Evolutionary conservation across 2,329 filamentous ascomycete genomes (phyloP).

Genomic region (Verticillium nonalfalfae): DNA sequence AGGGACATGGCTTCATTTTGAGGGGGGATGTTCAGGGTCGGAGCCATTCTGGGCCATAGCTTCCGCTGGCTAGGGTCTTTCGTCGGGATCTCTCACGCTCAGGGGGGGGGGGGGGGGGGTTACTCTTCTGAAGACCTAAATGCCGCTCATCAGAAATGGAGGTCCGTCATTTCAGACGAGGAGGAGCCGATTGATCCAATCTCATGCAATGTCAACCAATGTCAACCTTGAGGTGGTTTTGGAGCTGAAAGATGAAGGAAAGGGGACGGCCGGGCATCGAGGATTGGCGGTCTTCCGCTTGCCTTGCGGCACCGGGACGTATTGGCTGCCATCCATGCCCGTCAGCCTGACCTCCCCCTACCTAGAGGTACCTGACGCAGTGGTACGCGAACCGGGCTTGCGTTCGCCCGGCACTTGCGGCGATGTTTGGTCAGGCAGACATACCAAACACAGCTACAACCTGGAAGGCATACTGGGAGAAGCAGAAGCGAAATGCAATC

Average conservation of each 20-base stretch:
- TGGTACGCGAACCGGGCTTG: not conserved
- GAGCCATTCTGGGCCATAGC: not conserved
- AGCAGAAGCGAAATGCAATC: not conserved
- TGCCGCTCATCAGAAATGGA: too few relatives aligned
- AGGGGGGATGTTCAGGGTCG: not conserved
- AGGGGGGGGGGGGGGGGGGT: too few relatives aligned
- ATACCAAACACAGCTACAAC: not conserved
- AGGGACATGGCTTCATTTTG: not conserved
- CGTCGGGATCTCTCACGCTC: not conserved
- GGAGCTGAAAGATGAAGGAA: too few relatives aligned
- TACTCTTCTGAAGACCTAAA: too few relatives aligned
- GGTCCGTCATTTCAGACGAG: too few relatives aligned
- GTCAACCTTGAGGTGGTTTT: too few relatives aligned
- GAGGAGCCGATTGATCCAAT: too few relatives aligned
- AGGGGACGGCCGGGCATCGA: not conserved
- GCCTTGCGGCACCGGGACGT: not conserved
- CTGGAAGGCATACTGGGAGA: not conserved
- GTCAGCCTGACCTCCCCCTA: not conserved
- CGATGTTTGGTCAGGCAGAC: not conserved
- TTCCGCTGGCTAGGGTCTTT: not conserved
- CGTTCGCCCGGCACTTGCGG: not conserved
- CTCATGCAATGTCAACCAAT: too few relatives aligned
- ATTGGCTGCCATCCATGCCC: not conserved
- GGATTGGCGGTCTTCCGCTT: not conserved
- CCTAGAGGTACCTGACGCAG: not conserved